Conservation (phyloP, 2,329 filamentous ascomycete genomes). For the Rutstroemia sp. region DNA sequence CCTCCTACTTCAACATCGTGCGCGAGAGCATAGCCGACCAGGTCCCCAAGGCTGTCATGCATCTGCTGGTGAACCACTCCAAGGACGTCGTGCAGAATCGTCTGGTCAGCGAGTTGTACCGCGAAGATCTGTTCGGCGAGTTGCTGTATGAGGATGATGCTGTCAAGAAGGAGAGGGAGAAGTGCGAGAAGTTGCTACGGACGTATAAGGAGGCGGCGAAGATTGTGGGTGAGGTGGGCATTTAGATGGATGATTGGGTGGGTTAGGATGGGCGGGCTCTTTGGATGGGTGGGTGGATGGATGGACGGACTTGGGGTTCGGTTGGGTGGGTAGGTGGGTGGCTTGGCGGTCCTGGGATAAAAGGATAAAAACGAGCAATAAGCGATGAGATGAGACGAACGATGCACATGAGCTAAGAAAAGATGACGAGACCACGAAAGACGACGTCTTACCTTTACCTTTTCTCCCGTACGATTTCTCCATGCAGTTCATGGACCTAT, state of each 20-base stretch:
- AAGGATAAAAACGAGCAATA: too few relatives aligned
- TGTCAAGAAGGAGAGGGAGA: slow-evolving; percentile 95
- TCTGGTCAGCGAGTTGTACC: slow-evolving; percentile 91
- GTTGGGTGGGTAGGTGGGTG: neutral
- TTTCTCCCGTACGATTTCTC: too few relatives aligned
- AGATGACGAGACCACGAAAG: too few relatives aligned
- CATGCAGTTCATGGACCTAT: too few relatives aligned
- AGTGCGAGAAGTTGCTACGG: slow-evolving; percentile 91
- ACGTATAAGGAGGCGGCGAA: slow-evolving; percentile 97
- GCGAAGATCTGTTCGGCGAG: slow-evolving; percentile 83
- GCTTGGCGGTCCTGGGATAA: too few relatives aligned
- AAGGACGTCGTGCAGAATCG: slow-evolving; percentile 98
- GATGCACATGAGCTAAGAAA: too few relatives aligned
- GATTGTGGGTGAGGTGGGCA: slow-evolving; percentile 96
- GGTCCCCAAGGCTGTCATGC: slow-evolving; percentile 98
- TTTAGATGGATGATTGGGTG: slow-evolving; percentile 17
- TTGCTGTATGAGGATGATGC: slow-evolving; percentile 95
- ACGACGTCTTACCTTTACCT: too few relatives aligned
- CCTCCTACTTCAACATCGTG: slow-evolving; percentile 98
- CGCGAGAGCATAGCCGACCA: slow-evolving; percentile 98
- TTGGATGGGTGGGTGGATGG: too few relatives aligned
- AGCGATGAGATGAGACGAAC: too few relatives aligned
- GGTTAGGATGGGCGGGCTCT: neutral
- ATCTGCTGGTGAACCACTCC: slow-evolving; percentile 94
- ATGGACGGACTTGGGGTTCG: neutral